Percentiles rank a stretch among this genome's conserved stretches.
Evolutionary conservation across 176 grass and related monocot species (phyloP).

Genomic region (Lolium perenne): DNA sequence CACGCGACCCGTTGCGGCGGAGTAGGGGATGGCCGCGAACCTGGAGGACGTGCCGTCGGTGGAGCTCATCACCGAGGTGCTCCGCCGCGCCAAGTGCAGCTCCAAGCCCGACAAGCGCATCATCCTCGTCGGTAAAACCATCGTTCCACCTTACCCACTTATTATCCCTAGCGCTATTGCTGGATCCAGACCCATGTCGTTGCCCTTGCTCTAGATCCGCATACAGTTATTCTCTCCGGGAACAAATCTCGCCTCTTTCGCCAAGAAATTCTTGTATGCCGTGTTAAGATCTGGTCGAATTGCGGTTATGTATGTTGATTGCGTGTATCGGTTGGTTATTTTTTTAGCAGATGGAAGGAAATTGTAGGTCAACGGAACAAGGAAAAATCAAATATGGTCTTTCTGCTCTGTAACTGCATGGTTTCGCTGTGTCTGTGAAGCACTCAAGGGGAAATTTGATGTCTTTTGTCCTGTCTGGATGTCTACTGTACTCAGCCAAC

Average conservation of each 20-base stretch:
- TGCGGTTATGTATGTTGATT: neutral
- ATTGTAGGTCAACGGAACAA: neutral
- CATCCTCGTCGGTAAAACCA: conserved; percentile 74
- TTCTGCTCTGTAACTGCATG: too few species aligned
- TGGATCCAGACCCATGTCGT: neutral
- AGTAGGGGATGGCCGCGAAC: conserved; percentile 53
- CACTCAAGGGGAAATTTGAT: neutral
- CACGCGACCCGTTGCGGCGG: conserved; percentile 17
- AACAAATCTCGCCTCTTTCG: neutral
- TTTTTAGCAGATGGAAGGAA: neutral
- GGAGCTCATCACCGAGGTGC: conserved; percentile 94
- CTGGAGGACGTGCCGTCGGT: conserved; percentile 89
- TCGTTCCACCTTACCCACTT: neutral
- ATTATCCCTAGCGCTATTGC: neutral
- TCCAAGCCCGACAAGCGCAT: conserved; percentile 97
- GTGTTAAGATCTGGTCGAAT: neutral
- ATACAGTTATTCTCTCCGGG: neutral
- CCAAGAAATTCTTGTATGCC: neutral
- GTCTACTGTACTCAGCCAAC: too few species aligned
- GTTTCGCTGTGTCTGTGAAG: neutral
- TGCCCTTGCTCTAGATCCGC: neutral
- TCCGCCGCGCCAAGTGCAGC: conserved; percentile 89
- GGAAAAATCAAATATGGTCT: neutral
- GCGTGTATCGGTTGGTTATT: neutral
- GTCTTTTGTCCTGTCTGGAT: neutral